Base-by-base conservation (phyloP, 805 yeast genomes). In the Lipomyces starkeyi region DNA sequence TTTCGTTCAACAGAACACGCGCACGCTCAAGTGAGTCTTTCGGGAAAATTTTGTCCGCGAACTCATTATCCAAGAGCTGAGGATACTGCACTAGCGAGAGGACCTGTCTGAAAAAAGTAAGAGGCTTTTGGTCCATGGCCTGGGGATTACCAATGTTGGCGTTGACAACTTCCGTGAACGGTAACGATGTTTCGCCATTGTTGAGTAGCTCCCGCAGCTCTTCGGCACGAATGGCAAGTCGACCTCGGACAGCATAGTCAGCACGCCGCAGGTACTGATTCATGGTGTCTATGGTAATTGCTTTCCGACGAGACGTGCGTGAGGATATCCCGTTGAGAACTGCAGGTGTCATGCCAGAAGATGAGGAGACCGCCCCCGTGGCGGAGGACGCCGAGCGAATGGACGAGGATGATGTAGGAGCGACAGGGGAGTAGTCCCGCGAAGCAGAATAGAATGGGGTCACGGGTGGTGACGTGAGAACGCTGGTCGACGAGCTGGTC, bases 131-230 rank as follows among this genome's bases (percentile, higher is more conserved):
- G 73, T 92, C 94, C 76, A 95, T 83, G 78, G 94, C 98, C 80
- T 95, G 99, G 1, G 99, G 99, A 78, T 95, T 95, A 37, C 99
- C 99, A 71, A 95, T 95, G 78, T 95, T 95, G 71, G 97, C 95
- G 75, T 87, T 88, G 77, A 96, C 90, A 74, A 95, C 91, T 68
- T 85, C 81, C 56, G 85, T 80, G 76, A 93, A 95, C 0, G 97
- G 97, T 71, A 92, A 81, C 4, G 90, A 86, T 22, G 82, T 83
- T 32, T 90, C 88, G 53, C 85, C 82, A 55, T 80, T 77, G 11
- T 78, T 77, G 53, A 95, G 82, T 73, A 86, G 84, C 9, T 79
- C 80, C 67, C 88, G 83, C 67, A 95, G 81, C 76, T 92, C 91
- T 74, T 94, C 98, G 32, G 99, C 98, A 73, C 92, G 87, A 70